A percentile compares a stretch with the other conserved stretches of the same genome.
These are phyloP conservation scores for Copromyces sp. DNA, from an alignment of 495 filamentous ascomycete species.

Conservation along the genomic window DNA sequence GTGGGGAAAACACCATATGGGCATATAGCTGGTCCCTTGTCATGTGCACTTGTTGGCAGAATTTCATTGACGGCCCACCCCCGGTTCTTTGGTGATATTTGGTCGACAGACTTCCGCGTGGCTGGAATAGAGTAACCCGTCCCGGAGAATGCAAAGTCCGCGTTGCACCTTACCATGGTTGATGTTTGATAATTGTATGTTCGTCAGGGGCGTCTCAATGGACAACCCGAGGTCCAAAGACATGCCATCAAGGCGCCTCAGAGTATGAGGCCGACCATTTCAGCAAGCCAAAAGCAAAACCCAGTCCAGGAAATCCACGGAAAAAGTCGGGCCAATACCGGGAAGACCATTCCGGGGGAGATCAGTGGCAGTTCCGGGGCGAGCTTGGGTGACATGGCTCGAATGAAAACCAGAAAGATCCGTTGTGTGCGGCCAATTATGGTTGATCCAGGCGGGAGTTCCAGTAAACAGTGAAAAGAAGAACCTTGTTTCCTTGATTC, in stretches of 20 bases:
- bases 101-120: background rate
- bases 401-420: background rate
- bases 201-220: background rate
- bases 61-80: background rate
- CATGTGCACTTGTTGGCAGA: background rate
- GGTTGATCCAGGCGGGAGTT: background rate
- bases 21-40: background rate
- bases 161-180: background rate
- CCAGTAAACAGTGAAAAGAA: background rate
- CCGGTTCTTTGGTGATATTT: background rate
- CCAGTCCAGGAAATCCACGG: background rate
- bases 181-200: background rate
- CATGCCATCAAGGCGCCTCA: background rate
- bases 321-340: background rate
- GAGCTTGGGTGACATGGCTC: background rate
- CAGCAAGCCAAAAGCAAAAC: background rate
- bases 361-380: background rate
- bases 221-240: background rate
- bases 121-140: background rate
- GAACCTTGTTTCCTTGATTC: background rate
- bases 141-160: background rate
- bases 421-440: background rate
- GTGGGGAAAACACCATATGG: background rate
- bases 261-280: background rate
- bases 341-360: background rate